Evolutionary conservation across 345 rosid genomes (phyloP).

Genomic region (Toxicodendron radicans): DNA sequence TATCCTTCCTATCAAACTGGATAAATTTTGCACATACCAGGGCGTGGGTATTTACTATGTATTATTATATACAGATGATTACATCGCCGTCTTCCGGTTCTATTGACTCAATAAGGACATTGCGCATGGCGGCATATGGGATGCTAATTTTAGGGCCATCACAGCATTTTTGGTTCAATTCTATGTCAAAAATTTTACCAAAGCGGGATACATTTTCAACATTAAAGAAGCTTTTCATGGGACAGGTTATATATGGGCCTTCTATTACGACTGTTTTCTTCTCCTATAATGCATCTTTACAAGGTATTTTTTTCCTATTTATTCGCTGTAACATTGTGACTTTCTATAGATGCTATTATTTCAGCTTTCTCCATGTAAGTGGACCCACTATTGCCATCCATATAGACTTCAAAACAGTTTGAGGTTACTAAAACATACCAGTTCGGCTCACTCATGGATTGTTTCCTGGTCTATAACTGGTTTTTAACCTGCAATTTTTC

Average conservation of each 20-base stretch:
- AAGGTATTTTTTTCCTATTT: slow-evolving; percentile 36
- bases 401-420: not conserved
- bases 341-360: not conserved
- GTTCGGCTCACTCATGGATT: not conserved
- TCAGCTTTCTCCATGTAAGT: no score
- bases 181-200: slow-evolving; percentile 48
- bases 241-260: slow-evolving; percentile 61
- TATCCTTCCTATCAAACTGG: not conserved
- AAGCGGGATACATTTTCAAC: slow-evolving; percentile 49
- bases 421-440: not conserved
- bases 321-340: not conserved
- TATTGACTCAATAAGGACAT: slow-evolving; percentile 49
- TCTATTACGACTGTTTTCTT: slow-evolving; percentile 46
- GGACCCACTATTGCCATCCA: not conserved
- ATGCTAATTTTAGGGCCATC: slow-evolving; percentile 64
- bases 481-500: not conserved
- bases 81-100: slow-evolving; percentile 35
- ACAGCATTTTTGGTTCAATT: slow-evolving; percentile 68
- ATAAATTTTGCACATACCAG: not conserved
- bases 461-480: not conserved
- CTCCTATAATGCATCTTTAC: slow-evolving; percentile 65
- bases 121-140: slow-evolving; percentile 62
- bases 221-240: slow-evolving; percentile 56
- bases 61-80: slow-evolving; percentile 33
- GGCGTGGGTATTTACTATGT: not conserved